Evolutionary conservation across 2,329 filamentous ascomycete genomes (phyloP).

Genomic region (Sarocladium kiliense): DNA sequence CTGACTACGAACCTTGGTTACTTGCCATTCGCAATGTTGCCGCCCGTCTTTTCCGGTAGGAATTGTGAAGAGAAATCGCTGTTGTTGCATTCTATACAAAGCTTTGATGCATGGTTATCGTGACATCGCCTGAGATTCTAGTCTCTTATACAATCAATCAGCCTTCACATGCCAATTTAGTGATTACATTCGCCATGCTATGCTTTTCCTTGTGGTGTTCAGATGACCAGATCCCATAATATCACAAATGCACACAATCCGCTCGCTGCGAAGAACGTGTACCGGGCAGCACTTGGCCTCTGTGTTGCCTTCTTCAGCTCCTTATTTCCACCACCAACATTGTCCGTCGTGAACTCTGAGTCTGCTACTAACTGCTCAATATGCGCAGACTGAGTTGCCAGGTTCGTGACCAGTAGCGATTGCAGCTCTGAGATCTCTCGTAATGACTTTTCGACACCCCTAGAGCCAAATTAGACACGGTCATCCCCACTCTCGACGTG

Average conservation of each 20-base stretch:
- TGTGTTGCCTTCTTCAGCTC: slow-evolving; percentile 80
- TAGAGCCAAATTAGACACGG: slow-evolving; percentile 28
- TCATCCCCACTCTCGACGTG: not conserved
- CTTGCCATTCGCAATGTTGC: no score
- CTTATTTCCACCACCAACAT: slow-evolving; percentile 84
- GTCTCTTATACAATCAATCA: no score
- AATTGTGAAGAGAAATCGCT: no score
- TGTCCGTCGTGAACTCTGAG: slow-evolving; percentile 74
- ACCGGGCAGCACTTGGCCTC: slow-evolving; percentile 65
- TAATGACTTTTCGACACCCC: slow-evolving; percentile 82
- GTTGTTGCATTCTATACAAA: no score
- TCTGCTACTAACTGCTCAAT: slow-evolving; percentile 87
- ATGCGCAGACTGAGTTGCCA: slow-evolving; percentile 79
- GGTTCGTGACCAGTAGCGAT: slow-evolving; percentile 78
- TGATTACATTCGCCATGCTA: not conserved
- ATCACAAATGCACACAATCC: slow-evolving; percentile 70
- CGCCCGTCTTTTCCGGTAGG: no score
- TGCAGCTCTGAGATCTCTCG: slow-evolving; percentile 91
- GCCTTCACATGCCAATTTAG: not conserved
- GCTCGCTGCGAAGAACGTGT: slow-evolving; percentile 76
- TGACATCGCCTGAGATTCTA: no score
- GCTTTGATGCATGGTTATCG: no score
- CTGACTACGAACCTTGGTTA: no score
- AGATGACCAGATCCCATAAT: slow-evolving; percentile 69
- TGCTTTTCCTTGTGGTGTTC: slow-evolving; percentile 8